These are phyloP conservation scores for Chaetomiaceae sp. DNA, from an alignment of 2,329 filamentous ascomycete genomes.

Conservation along the genomic window DNA sequence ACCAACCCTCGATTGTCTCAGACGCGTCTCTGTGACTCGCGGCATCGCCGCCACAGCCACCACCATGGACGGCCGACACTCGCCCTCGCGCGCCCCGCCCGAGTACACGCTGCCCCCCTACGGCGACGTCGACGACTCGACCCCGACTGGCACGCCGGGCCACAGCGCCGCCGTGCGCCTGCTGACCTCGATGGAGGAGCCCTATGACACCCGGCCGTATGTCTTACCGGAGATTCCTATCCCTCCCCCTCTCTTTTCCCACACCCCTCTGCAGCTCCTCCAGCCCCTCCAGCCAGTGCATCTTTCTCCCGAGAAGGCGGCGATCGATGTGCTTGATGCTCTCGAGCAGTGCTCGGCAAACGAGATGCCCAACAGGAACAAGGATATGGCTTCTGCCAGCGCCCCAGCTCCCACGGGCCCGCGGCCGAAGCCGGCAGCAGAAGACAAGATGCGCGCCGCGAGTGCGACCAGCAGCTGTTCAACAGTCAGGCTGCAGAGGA, in stretches of 20 bases:
- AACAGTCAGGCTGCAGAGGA: slow-evolving; percentile 52
- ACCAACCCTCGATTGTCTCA: slow-evolving; percentile 11
- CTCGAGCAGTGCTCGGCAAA: slow-evolving; percentile 4
- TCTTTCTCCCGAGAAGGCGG: slow-evolving; percentile 22
- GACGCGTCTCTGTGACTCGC: slow-evolving; percentile 8
- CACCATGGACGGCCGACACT: slow-evolving; percentile 48
- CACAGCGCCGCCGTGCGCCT: slow-evolving; percentile 55
- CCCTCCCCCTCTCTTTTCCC: slow-evolving; percentile 23
- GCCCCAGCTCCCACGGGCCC: slow-evolving; percentile 18
- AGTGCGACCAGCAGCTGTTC: slow-evolving; percentile 22
- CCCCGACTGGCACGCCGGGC: slow-evolving; percentile 39
- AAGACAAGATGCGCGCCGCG: not conserved
- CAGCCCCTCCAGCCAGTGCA: slow-evolving; percentile 15
- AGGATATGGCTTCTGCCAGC: slow-evolving; percentile 4
- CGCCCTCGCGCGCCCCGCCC: slow-evolving; percentile 47
- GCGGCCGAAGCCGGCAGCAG: slow-evolving; percentile 24
- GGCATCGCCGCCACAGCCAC: slow-evolving; percentile 6
- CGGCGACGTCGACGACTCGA: slow-evolving; percentile 48
- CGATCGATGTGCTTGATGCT: slow-evolving; percentile 7
- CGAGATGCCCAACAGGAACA: not conserved
- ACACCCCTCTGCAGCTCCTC: slow-evolving; percentile 15
- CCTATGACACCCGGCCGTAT: slow-evolving; percentile 50
- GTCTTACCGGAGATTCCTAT: slow-evolving; percentile 37
- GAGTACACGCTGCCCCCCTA: slow-evolving; percentile 56
- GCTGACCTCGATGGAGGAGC: slow-evolving; percentile 59